A percentile compares a stretch with the other conserved stretches of the same genome.
Conservation (phyloP, 1,284 basidiomycete genomes). For the Trichosporon asahii region DNA sequence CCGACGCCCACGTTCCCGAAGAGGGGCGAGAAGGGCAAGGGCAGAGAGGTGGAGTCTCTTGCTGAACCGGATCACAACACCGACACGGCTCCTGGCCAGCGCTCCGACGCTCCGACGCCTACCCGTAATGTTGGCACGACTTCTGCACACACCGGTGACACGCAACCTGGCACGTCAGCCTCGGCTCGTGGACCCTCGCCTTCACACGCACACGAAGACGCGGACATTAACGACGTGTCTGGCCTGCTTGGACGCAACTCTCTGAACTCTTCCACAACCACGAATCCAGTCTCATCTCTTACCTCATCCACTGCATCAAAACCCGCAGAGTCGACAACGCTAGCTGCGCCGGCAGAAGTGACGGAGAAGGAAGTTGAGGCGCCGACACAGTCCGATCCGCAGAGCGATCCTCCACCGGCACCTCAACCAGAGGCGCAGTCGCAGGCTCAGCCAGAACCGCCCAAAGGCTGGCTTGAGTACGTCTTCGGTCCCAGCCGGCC, state of each 20-base stretch:
- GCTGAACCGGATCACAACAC: background rate
- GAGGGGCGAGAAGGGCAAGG: constrained; percentile 40
- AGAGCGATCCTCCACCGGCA: background rate
- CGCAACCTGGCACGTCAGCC: background rate
- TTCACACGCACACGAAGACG: background rate
- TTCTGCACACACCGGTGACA: background rate
- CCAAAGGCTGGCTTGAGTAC: background rate
- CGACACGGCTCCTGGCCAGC: no score
- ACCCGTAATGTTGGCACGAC: background rate
- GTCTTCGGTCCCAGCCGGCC: background rate
- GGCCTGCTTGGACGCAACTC: background rate
- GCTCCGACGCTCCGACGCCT: constrained; percentile 2
- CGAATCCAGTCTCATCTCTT: background rate
- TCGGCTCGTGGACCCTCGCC: background rate
- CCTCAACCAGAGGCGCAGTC: no score
- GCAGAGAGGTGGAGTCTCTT: background rate
- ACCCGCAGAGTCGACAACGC: background rate
- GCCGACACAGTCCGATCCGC: background rate
- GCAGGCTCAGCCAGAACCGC: background rate
- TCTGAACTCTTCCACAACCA: background rate
- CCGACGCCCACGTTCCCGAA: constrained; percentile 39
- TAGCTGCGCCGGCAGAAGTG: background rate
- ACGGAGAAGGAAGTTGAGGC: background rate
- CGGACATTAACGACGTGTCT: background rate
- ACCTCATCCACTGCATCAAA: constrained; percentile 2